These are phyloP conservation scores for Daldinia eschscholtzii DNA, from an alignment of 2,329 filamentous ascomycete genomes.

Conservation along the genomic window DNA sequence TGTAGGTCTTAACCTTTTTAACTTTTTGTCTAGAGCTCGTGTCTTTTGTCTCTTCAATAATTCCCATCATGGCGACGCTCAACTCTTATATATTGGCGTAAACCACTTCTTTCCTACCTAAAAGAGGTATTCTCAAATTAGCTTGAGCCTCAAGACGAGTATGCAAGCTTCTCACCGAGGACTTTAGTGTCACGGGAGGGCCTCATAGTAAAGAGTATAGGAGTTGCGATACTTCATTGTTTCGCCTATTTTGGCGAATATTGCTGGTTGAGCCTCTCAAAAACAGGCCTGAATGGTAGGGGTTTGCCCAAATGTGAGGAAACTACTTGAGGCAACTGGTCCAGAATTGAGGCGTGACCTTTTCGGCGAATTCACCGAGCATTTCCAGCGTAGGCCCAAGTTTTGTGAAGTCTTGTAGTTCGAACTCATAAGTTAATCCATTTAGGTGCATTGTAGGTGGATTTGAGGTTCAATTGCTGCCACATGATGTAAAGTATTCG, in stretches of 20 bases:
- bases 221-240: not conserved
- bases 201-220: not conserved
- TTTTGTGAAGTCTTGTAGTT: not conserved
- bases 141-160: not conserved
- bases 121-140: too few species aligned
- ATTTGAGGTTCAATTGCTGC: not conserved
- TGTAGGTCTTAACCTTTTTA: not conserved
- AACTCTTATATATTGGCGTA: not conserved
- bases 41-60: not conserved
- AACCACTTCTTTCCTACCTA: too few species aligned
- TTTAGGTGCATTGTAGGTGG: not conserved
- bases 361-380: not conserved
- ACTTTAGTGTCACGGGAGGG: not conserved
- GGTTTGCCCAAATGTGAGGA: not conserved
- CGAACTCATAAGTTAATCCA: not conserved
- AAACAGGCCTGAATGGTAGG: not conserved
- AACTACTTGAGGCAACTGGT: not conserved
- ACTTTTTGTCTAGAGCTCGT: not conserved
- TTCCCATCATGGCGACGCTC: not conserved
- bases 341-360: not conserved
- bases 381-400: not conserved
- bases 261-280: not conserved
- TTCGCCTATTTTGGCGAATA: not conserved
- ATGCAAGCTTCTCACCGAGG: not conserved
- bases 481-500: not conserved